Base-by-base conservation (phyloP, 495 filamentous ascomycete genomes). In the Choiromyces venosus region DNA sequence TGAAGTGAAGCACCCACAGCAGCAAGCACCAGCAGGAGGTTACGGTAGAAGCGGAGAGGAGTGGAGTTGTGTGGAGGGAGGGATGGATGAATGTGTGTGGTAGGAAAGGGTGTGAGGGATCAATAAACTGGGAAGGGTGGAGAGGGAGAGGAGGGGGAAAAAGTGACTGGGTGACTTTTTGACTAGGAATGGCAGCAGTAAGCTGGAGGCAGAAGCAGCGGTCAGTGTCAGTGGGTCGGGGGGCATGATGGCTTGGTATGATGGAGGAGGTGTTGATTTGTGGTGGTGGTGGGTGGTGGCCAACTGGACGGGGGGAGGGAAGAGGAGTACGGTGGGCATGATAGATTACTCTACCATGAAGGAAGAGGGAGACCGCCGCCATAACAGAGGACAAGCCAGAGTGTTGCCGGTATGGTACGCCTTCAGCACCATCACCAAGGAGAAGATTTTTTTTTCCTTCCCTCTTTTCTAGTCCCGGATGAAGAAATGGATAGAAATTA, bases 101-200 rank as follows among this genome's bases (percentile, higher is more conserved):
- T 61, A 29, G 52, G 52, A 61, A 56, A 10, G 52, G n/a, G 21
- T 25, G 46, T n/a, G 46, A 56, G 14, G 52, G 25, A 12, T 29
- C 52, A 33, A 61, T 61, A 6, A 18, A 18, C 52, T 61, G 10
- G 52, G 52, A 16, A 61, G 52, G 46, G 25, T 61, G 52, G 52
- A 33, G 25, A 33, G 8, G 16, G 52, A 61, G 52, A 9, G 3
- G 52, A 19, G 52, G 52, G 25, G 3, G 21, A 52, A 61, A 33
- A 29, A 33, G 52, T 61, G 52, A 61, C 52, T 61, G 52, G 52
- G 52, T 61, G 52, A 61, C 52, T 61, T 61, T 46, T 61, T 61
- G 52, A 6, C 52, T 61, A 12, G 25, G 46, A 29, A 29, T 61
- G 52, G 52, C 10, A 61, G 52, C 29, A 16, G 52, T 25, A 61